Evolutionary conservation across 805 yeast genomes (phyloP), one percentile per base, ranked within the genome.

Genomic region (Nadsonia fulvescens): DNA sequence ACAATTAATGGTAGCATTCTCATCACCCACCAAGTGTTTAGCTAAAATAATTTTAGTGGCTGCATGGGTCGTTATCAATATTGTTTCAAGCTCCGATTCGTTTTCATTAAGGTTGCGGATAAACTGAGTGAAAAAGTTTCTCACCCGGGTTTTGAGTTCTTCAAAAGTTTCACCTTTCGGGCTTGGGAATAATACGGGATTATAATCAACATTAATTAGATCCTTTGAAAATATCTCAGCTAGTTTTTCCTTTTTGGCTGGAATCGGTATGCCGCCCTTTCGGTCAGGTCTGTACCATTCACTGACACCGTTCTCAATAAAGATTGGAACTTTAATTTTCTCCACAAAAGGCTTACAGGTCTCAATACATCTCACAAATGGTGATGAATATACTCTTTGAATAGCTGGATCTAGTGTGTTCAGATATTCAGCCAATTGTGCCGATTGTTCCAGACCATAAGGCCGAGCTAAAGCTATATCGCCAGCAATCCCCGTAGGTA

Each of bases 11-110:
- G 63, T 57, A 11, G 66, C 66, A 20, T 56, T 53, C 0, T 43
- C 27, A 27, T 60, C 63, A 0, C 68, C 69, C 40, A 76, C 42
- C 10, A 86, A 53, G 1, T 75, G 61, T 68, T 78, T 66, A 4
- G 94, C 94, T 11, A 86, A 52, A 0, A 89, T 82, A 33, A 81
- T 78, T 46, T 79, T 79, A 5, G 89, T 64, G 3, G 96, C 95
- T 1, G 95, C 96, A 51, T 89, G 96, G 4, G 93, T 70, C 14
- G 78, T 70, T n/a, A 86, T 51, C 13, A 89, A 39, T 5, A 86
- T 54, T 1, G 69, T 56, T 17, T 69, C 66, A 14, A 67, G 53
- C 2, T 67, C 52, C 0, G 92, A 89, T 39, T 51, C 61, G 32
- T 58, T 51, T 5, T 40, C 31, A 34, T 72, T 74, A 28, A 77